Base-by-base conservation (phyloP, 1,139 yeast species). In the Blastobotrys petasosporus region DNA sequence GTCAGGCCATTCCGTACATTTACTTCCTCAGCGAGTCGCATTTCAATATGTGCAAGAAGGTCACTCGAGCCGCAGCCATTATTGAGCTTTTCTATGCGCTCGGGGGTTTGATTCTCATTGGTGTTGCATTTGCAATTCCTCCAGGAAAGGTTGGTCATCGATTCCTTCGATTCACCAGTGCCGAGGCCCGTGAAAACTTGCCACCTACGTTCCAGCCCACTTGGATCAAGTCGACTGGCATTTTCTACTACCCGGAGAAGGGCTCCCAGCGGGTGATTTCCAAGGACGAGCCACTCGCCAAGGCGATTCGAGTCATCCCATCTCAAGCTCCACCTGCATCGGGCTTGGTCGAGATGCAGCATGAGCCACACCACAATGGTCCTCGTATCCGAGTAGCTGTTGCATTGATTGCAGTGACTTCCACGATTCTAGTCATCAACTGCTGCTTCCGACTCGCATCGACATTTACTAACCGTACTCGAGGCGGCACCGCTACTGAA, bases 141-240 rank as follows among this genome's bases (percentile, higher is more conserved):
- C 82, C 87, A 23, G 78, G 85, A 11, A 55, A 64, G 40, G 71
- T 71, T 51, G 82, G 80, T 59, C 76, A 73, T 55, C 64, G 68
- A 42, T 67, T 79, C 23, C 8, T 39, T 25, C 39, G 35, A 16
- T 42, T 39, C 38, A 29, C 7, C 37, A 46, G 53, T 46, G 49
- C 49, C 41, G 39, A 44, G 12, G 47, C 47, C 38, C 39, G 49
- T 45, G 57, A 47, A 45, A 42, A 36, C 13, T 48, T 58, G 16
- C 68, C 68, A 32, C 60, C 44, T 65, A 80, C 86, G 15, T 78
- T 78, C 60, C 92, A 83, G 63, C 86, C 94, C 33, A 80, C 82
- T 75, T 84, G 94, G 94, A 79, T 84, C 58, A 80, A 80, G 59
- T 74, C 79, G 1, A 80, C 82, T 56, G 60, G 67, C 13, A 73